A percentile compares a stretch with the other conserved stretches of the same genome.
phyloP scores from a whole-genome alignment of 1,284 basidiomycete species.

The Heliocybe sulcata region DNA sequence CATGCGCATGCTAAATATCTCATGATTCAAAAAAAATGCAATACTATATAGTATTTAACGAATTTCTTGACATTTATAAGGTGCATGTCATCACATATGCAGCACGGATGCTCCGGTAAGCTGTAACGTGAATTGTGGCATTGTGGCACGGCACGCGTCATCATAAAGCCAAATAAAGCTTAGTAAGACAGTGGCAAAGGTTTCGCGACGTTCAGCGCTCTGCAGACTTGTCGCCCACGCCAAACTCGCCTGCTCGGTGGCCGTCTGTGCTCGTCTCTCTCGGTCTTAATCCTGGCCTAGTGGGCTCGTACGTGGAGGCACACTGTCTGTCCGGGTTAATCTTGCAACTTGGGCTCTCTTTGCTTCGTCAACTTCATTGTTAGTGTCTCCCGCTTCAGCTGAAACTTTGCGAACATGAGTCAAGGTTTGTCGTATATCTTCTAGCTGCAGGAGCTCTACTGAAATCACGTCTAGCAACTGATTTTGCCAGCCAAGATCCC shows the following conservation, averaged over 20 bases:
- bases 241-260: background rate
- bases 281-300: too few species aligned
- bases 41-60: too few species aligned
- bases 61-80: too few species aligned
- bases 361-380: background rate
- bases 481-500: constrained; percentile 34
- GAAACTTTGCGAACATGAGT: background rate
- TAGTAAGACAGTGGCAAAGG: background rate
- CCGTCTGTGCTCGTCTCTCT: background rate
- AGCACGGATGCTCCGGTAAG: too few species aligned
- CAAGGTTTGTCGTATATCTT: constrained; percentile 1
- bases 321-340: background rate
- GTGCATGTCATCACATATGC: too few species aligned
- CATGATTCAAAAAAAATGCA: too few species aligned
- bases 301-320: too few species aligned
- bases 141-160: background rate
- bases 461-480: constrained; percentile 11
- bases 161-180: background rate
- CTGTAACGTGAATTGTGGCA: too few species aligned
- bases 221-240: background rate
- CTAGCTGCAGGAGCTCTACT: constrained; percentile 7
- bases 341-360: background rate
- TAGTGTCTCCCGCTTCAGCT: background rate
- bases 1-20: too few species aligned
- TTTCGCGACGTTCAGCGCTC: background rate